Conservation (phyloP, 1,284 basidiomycete species). For the Tilletia setariae region DNA sequence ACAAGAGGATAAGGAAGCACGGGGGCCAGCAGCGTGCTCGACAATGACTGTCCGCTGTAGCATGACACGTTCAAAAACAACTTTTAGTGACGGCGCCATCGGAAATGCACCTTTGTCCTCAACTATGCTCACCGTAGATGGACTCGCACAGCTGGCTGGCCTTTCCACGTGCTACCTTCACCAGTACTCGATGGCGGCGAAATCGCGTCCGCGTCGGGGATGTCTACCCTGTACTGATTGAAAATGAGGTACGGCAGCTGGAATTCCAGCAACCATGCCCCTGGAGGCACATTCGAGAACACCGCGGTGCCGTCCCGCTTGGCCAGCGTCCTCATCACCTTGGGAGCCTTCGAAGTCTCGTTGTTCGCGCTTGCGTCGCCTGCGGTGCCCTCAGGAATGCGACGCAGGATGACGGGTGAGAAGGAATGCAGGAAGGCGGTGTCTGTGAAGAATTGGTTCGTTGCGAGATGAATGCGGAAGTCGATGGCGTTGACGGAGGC, state of each 20-base stretch:
- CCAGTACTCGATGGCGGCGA: constrained; percentile 23
- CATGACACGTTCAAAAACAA: too few species aligned
- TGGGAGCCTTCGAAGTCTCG: not conserved
- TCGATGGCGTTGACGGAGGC: constrained; percentile 23
- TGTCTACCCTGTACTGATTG: constrained; percentile 33
- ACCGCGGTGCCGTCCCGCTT: constrained; percentile 34
- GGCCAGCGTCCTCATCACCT: constrained; percentile 22
- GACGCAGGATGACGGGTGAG: constrained; percentile 26
- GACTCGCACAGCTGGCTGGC: not conserved
- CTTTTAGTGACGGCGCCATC: too few species aligned
- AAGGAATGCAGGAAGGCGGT: constrained; percentile 30
- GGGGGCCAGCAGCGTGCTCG: constrained; percentile 3
- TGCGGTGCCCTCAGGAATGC: constrained; percentile 22
- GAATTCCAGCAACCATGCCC: constrained; percentile 32
- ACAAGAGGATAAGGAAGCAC: constrained; percentile 15
- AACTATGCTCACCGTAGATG: not conserved
- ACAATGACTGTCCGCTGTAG: constrained; percentile 2
- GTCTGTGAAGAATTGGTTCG: constrained; percentile 30
- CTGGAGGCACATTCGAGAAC: constrained; percentile 31
- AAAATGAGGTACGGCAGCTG: constrained; percentile 29
- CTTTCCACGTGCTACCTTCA: not conserved
- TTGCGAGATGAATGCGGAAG: constrained; percentile 35
- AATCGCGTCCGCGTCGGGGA: constrained; percentile 19
- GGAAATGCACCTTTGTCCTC: constrained; percentile 4
- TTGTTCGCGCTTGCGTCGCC: not conserved